phyloP scores from a whole-genome alignment of 108 stramenopile species.

The Pseudonitzschia pungens region DNA sequence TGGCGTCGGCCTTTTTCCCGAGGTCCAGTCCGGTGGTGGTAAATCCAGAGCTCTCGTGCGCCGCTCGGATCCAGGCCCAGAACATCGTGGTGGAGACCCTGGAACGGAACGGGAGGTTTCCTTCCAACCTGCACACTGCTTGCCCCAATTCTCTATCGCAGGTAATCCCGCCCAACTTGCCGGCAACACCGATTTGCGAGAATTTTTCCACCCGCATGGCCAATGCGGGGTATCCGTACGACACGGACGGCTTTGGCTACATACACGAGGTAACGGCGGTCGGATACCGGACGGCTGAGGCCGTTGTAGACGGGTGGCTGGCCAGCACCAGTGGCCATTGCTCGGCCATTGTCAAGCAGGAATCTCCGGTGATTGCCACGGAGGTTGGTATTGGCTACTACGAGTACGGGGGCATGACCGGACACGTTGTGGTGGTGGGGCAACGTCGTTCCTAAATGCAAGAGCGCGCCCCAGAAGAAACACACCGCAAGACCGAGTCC shows the following conservation, averaged over 20 bases:
- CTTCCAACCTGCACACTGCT: slow-evolving; percentile 3
- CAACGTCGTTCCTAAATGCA: neutral
- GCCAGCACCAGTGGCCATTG: slow-evolving; percentile 5
- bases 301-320: slow-evolving; percentile 3
- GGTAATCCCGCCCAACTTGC: neutral
- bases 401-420: neutral
- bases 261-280: slow-evolving; percentile 3
- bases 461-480: too few species aligned
- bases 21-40: slow-evolving; percentile 6
- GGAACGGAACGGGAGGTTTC: neutral
- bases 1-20: slow-evolving; percentile 1
- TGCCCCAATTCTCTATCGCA: neutral
- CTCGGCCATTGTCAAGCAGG: slow-evolving; percentile 8
- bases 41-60: neutral
- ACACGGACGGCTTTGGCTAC: neutral
- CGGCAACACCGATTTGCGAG: neutral
- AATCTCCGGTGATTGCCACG: slow-evolving; percentile 1
- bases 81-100: neutral
- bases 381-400: slow-evolving; percentile 11
- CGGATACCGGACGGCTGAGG: neutral
- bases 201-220: neutral
- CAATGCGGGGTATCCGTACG: slow-evolving; percentile 1
- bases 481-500: neutral
- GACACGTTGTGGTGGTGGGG: neutral
- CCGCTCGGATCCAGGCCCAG: slow-evolving; percentile 12